Percentiles rank a stretch among this genome's conserved stretches.
These are phyloP conservation scores for Pythium periplocum DNA, from an alignment of 352 stramenopile genomes.

Conservation along the genomic window DNA sequence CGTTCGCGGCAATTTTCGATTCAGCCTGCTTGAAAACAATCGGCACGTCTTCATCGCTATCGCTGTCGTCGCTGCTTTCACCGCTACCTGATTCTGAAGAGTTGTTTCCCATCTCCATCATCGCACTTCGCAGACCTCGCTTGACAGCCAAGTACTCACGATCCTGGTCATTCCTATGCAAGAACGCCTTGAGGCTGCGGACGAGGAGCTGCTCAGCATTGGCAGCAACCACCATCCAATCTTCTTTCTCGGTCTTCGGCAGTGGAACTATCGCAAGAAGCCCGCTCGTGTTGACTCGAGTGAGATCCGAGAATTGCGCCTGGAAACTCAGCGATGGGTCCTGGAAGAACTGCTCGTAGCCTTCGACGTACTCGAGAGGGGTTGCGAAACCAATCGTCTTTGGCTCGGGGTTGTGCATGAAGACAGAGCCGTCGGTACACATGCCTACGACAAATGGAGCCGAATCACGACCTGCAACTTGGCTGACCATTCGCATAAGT, in stretches of 20 bases:
- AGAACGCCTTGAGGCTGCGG: conserved; percentile 56
- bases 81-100: conserved; percentile 14
- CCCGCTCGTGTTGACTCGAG: conserved; percentile 64
- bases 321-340: conserved; percentile 70
- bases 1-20: conserved; percentile 4
- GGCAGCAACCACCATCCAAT: conserved; percentile 74
- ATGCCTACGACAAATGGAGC: conserved; percentile 73
- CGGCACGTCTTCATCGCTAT: conserved; percentile 2
- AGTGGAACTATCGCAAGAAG: conserved; percentile 60
- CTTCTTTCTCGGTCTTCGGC: conserved; percentile 42
- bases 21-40: not conserved
- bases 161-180: conserved; percentile 50
- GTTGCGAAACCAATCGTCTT: conserved; percentile 52
- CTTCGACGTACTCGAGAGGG: conserved; percentile 66
- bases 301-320: conserved; percentile 73
- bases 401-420: conserved; percentile 48
- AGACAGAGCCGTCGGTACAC: conserved; percentile 81
- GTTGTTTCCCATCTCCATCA: conserved; percentile 20
- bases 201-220: conserved; percentile 73
- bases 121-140: conserved; percentile 22
- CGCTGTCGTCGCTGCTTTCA: conserved; percentile 10
- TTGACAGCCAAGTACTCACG: conserved; percentile 42
- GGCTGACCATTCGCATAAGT: conserved; percentile 70
- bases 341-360: conserved; percentile 81
- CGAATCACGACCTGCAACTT: conserved; percentile 51